Percentiles rank a stretch among this genome's conserved stretches.
Conservation (phyloP, 202 grass and related monocot genomes). For the Schoenoplectus tabernaemontani region DNA sequence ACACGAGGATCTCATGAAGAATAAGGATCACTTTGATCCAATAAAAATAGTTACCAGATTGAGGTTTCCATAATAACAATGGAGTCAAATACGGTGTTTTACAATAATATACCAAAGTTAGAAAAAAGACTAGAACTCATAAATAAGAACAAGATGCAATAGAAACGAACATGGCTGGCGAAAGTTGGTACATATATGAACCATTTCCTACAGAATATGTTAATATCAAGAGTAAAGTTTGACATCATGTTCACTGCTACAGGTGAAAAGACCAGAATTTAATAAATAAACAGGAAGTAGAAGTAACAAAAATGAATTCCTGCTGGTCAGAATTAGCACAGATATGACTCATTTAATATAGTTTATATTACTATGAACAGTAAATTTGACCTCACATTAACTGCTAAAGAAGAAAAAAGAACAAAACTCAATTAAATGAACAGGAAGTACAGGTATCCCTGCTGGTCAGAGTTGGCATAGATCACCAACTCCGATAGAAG, state of each 20-base stretch:
- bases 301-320: not conserved
- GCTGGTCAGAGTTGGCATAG: not conserved
- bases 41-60: not conserved
- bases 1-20: not conserved
- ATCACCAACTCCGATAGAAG: not conserved
- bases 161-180: not conserved
- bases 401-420: too few species aligned
- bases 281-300: not conserved
- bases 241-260: constrained; percentile 67
- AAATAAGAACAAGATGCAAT: not conserved
- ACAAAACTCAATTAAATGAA: not conserved
- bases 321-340: not conserved
- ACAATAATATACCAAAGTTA: not conserved
- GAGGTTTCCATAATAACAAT: not conserved
- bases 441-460: not conserved
- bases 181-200: not conserved
- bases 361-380: too few species aligned
- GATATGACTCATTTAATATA: too few species aligned
- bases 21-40: not conserved
- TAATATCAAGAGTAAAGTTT: constrained; percentile 12
- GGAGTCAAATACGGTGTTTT: not conserved
- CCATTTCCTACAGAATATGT: not conserved
- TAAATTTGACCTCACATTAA: too few species aligned
- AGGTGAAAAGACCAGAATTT: constrained; percentile 21
- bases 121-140: not conserved